Conservation (phyloP, 805 yeast genomes). For the Cyberlindnera sargentensis region DNA sequence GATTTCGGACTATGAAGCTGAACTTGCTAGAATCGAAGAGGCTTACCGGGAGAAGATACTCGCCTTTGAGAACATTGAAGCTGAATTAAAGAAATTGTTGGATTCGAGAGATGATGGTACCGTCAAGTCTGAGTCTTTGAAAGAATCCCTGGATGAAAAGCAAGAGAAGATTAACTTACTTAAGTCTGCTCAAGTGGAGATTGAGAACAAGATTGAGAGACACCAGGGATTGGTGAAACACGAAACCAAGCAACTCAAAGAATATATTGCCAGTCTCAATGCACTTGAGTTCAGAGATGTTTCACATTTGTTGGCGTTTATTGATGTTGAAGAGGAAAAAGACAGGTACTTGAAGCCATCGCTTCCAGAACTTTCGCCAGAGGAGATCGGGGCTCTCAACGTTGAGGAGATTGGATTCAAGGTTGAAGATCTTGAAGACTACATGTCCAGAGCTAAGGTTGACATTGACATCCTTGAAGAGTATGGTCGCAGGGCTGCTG, state of each 20-base stretch:
- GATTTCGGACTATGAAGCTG: slow-evolving; percentile 27
- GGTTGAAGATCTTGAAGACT: slow-evolving; percentile 47
- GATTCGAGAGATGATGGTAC: slow-evolving; percentile 31
- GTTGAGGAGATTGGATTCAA: slow-evolving; percentile 41
- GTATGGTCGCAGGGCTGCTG: slow-evolving; percentile 60
- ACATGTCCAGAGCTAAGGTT: slow-evolving; percentile 48
- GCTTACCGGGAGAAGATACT: slow-evolving; percentile 22
- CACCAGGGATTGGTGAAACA: slow-evolving; percentile 36
- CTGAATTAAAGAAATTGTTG: slow-evolving; percentile 24
- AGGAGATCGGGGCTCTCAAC: slow-evolving; percentile 44
- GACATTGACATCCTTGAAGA: slow-evolving; percentile 74
- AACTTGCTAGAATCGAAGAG: slow-evolving; percentile 28
- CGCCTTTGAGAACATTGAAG: slow-evolving; percentile 28
- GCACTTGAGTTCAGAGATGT: slow-evolving; percentile 48
- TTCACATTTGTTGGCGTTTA: slow-evolving; percentile 19
- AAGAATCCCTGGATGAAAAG: slow-evolving; percentile 33
- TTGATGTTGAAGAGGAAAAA: slow-evolving; percentile 26
- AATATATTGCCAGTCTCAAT: slow-evolving; percentile 31
- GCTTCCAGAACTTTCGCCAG: slow-evolving; percentile 39
- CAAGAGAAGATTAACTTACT: slow-evolving; percentile 44
- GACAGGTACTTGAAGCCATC: slow-evolving; percentile 19
- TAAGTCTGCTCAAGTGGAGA: slow-evolving; percentile 59
- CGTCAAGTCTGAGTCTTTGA: slow-evolving; percentile 34
- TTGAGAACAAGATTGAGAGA: slow-evolving; percentile 57
- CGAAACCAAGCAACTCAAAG: slow-evolving; percentile 30